phyloP scores from a whole-genome alignment of 441 rosid species.

The Syzygium malaccense region DNA sequence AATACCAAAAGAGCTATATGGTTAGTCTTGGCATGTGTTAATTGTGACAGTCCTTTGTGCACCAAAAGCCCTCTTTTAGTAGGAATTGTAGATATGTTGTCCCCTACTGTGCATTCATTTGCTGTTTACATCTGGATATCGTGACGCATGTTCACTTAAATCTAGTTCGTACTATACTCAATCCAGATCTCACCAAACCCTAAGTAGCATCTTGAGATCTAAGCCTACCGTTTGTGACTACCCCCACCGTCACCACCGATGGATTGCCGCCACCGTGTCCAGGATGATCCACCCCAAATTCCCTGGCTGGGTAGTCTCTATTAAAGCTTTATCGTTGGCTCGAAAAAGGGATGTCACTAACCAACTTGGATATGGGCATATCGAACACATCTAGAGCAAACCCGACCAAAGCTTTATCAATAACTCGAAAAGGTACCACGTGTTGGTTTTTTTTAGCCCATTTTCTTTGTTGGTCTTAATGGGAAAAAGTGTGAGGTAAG shows the following conservation, averaged over 20 bases:
- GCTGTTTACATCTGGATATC: background rate
- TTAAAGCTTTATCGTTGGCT: background rate
- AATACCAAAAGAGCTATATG: background rate
- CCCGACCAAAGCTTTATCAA: background rate
- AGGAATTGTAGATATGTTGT: background rate
- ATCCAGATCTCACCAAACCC: background rate
- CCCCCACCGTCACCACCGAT: no score
- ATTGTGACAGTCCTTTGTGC: background rate
- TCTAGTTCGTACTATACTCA: background rate
- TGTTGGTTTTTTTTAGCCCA: background rate
- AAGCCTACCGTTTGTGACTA: background rate
- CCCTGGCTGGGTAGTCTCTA: background rate
- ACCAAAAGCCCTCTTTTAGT: background rate
- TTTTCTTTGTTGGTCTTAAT: background rate
- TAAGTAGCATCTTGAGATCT: background rate
- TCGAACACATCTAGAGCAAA: background rate
- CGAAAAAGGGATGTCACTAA: background rate
- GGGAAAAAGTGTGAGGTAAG: background rate
- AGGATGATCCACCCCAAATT: background rate
- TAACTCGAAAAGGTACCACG: background rate
- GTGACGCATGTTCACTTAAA: background rate
- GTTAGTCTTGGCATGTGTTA: background rate
- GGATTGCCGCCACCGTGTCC: background rate
- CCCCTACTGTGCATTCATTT: background rate
- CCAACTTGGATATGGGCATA: background rate